Percentiles rank a stretch among this genome's conserved stretches.
These are phyloP conservation scores for Prinsepia uniflora DNA, from an alignment of 306 rosid genomes.

Conservation along the genomic window DNA sequence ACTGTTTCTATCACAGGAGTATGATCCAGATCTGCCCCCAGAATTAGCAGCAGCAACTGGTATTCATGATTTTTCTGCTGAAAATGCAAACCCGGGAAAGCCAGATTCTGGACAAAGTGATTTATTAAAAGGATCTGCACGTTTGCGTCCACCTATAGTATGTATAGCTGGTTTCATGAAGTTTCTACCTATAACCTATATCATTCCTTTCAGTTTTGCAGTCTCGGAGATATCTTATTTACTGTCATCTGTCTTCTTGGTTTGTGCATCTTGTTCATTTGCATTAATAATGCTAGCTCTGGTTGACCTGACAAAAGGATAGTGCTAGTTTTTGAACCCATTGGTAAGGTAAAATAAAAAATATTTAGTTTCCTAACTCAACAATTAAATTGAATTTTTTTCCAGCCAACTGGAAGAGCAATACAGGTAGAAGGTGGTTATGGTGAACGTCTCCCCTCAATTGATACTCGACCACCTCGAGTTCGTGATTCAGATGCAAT, in stretches of 20 bases:
- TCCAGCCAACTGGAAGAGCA: slow-evolving; percentile 99
- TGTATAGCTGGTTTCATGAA: slow-evolving; percentile 23
- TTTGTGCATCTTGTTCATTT: neutral
- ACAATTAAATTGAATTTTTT: slow-evolving; percentile 26
- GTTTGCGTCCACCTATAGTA: slow-evolving; percentile 77
- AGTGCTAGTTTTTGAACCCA: neutral
- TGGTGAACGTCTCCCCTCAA: slow-evolving; percentile 95
- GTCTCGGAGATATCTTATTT: neutral
- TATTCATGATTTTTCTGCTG: slow-evolving; percentile 54
- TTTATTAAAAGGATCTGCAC: slow-evolving; percentile 56
- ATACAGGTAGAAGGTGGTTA: slow-evolving; percentile 98
- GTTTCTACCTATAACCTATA: neutral
- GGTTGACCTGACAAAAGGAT: neutral
- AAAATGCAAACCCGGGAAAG: slow-evolving; percentile 52
- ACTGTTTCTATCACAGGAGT: slow-evolving; percentile 54
- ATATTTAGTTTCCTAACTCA: slow-evolving; percentile 14
- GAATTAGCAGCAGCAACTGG: slow-evolving; percentile 97
- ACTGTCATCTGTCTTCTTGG: neutral
- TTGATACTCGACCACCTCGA: slow-evolving; percentile 93
- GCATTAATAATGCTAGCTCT: neutral
- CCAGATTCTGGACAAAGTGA: slow-evolving; percentile 60
- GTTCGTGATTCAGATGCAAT: slow-evolving; percentile 96
- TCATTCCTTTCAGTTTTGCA: neutral
- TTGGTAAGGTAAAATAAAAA: neutral
- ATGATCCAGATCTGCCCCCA: slow-evolving; percentile 98